Evolutionary conservation across 768 basidiomycete genomes (phyloP).

Genomic region (Mrakia hoshinonis): DNA sequence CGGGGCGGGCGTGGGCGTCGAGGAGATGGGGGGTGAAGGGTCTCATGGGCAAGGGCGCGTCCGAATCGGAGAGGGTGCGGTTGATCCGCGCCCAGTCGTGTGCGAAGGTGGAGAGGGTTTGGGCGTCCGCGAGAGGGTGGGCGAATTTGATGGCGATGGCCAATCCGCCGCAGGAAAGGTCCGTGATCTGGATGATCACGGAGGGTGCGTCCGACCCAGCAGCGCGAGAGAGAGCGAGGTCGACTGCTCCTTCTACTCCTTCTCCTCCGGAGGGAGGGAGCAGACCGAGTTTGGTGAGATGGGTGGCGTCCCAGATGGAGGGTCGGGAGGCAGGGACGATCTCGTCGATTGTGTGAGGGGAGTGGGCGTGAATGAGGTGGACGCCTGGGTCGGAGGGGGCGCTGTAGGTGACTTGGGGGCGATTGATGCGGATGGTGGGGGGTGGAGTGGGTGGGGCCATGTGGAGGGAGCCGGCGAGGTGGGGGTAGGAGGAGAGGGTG

Average conservation of each 20-base stretch:
- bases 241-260: not conserved
- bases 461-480: not conserved
- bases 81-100: constrained; percentile 20
- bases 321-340: not conserved
- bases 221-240: constrained; percentile 1
- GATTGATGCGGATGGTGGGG: not conserved
- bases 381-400: not conserved
- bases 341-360: not conserved
- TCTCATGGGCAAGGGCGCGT: not conserved
- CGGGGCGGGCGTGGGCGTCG: constrained; percentile 6
- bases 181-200: constrained; percentile 13
- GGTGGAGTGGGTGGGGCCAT: not conserved
- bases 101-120: constrained; percentile 14
- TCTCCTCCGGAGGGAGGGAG: not conserved
- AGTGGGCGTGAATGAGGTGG: not conserved
- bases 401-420: not conserved
- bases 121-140: constrained; percentile 14
- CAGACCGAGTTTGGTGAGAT: not conserved
- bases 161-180: constrained; percentile 3
- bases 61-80: not conserved
- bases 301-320: not conserved
- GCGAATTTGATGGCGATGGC: constrained; percentile 8
- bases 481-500: not conserved
- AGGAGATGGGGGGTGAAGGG: constrained; percentile 14
- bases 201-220: not conserved